phyloP scores from a whole-genome alignment of 164 flowering plant genomes.

The Stephania yunnanensis region DNA sequence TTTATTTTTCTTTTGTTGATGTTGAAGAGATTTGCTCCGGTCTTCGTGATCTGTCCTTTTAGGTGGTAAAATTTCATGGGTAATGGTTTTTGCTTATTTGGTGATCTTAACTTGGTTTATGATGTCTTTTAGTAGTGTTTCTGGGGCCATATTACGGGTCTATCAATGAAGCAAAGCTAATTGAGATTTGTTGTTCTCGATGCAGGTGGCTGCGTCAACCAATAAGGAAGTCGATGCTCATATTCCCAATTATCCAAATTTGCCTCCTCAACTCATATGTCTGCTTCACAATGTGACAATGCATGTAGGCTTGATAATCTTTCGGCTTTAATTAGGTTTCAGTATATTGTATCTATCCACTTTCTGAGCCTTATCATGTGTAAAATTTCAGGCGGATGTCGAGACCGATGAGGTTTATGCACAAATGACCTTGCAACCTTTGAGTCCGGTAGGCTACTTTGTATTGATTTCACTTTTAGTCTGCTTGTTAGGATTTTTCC shows the following conservation, averaged over 20 bases:
- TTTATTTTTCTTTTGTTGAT: background rate
- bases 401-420: constrained; percentile 96
- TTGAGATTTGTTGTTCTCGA: background rate
- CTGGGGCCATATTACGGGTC: background rate
- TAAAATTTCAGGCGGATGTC: constrained; percentile 68
- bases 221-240: constrained; percentile 86
- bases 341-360: background rate
- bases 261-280: constrained; percentile 85
- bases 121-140: background rate
- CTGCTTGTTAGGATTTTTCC: background rate
- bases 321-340: constrained; percentile 5
- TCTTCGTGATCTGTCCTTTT: background rate
- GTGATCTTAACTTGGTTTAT: background rate
- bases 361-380: background rate
- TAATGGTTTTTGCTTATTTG: background rate
- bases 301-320: constrained; percentile 54
- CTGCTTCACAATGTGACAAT: constrained; percentile 91
- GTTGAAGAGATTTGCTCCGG: background rate
- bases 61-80: background rate
- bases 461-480: background rate
- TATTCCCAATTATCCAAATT: constrained; percentile 81
- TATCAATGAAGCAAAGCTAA: background rate
- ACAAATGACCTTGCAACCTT: constrained; percentile 94
- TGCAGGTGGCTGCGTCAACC: constrained; percentile 83
- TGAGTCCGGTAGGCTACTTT: constrained; percentile 48